Evolutionary conservation across 805 yeast genomes (phyloP).

Genomic region (Wickerhamiella allomyrinae): DNA sequence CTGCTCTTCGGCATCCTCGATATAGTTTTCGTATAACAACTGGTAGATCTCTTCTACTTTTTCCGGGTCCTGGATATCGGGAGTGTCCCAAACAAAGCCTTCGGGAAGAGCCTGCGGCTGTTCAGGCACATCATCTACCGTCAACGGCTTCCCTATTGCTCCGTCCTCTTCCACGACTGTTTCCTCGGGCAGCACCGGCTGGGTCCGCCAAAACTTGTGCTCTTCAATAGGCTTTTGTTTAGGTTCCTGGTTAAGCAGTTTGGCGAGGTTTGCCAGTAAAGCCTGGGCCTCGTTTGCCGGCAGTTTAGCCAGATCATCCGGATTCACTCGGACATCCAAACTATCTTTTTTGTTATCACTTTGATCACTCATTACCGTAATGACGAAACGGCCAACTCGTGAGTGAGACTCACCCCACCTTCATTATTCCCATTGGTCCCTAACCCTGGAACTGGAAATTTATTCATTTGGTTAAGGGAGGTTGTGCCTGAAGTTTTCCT

Average conservation of each 20-base stretch:
- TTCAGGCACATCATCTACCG: constrained; percentile 56
- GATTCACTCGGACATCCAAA: no score
- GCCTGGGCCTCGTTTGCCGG: not conserved
- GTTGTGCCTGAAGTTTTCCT: no score
- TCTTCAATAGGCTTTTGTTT: constrained; percentile 47
- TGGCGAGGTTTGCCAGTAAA: constrained; percentile 1
- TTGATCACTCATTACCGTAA: no score
- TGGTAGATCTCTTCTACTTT: constrained; percentile 68
- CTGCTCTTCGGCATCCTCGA: constrained; percentile 84
- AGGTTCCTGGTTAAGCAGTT: constrained; percentile 1
- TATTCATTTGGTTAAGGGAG: not conserved
- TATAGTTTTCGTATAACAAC: constrained; percentile 76
- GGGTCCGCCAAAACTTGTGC: constrained; percentile 95
- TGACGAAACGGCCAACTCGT: no score
- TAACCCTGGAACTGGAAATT: not conserved
- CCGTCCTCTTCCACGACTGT: constrained; percentile 35
- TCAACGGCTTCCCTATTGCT: constrained; percentile 64
- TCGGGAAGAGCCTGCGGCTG: constrained; percentile 55
- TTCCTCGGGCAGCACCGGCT: constrained; percentile 76
- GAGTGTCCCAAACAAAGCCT: constrained; percentile 80
- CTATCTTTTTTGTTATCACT: no score
- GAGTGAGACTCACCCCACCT: no score
- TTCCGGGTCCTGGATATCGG: constrained; percentile 42
- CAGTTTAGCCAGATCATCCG: not conserved
- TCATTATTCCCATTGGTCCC: not conserved